Percentiles rank a stretch among this genome's conserved stretches.
Conservation (phyloP, 2,329 filamentous ascomycete genomes). For the Curvularia sp. region DNA sequence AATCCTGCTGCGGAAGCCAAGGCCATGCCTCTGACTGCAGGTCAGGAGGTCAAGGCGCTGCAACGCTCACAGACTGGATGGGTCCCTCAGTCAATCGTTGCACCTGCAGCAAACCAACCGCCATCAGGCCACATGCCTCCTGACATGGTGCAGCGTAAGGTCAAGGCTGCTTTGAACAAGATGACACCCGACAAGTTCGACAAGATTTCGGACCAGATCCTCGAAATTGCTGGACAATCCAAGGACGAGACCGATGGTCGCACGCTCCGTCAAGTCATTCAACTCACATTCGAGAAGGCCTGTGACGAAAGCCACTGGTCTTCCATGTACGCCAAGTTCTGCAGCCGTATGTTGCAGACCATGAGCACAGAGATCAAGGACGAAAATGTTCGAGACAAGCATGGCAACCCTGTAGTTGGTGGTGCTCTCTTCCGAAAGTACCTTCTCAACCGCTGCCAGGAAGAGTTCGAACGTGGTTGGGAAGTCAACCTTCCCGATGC, state of each 20-base stretch:
- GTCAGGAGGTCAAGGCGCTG: constrained; percentile 82
- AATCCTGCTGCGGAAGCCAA: constrained; percentile 75
- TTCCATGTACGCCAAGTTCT: constrained; percentile 98
- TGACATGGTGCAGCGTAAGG: constrained; percentile 95
- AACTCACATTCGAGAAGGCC: constrained; percentile 98
- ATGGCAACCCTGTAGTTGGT: constrained; percentile 84
- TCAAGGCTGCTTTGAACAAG: constrained; percentile 98
- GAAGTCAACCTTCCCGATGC: constrained; percentile 82
- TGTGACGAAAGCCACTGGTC: constrained; percentile 99
- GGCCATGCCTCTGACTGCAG: constrained; percentile 89
- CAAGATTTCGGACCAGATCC: constrained; percentile 90
- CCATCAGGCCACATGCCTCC: constrained; percentile 71
- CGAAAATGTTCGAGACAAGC: constrained; percentile 91
- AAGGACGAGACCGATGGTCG: constrained; percentile 95
- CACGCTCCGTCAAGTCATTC: constrained; percentile 95
- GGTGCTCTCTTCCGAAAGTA: constrained; percentile 98
- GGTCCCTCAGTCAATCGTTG: constrained; percentile 74
- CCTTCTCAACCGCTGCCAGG: constrained; percentile 95
- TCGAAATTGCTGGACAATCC: constrained; percentile 90
- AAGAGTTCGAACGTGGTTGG: constrained; percentile 99
- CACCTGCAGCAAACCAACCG: constrained; percentile 20
- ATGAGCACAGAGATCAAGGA: constrained; percentile 88
- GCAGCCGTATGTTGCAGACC: constrained; percentile 92
- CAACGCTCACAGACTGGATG: constrained; percentile 77
- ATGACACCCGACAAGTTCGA: constrained; percentile 99